A percentile compares a stretch with the other conserved stretches of the same genome.
Evolutionary conservation across 805 yeast species (phyloP).

Genomic region (Danielia oregonensis): DNA sequence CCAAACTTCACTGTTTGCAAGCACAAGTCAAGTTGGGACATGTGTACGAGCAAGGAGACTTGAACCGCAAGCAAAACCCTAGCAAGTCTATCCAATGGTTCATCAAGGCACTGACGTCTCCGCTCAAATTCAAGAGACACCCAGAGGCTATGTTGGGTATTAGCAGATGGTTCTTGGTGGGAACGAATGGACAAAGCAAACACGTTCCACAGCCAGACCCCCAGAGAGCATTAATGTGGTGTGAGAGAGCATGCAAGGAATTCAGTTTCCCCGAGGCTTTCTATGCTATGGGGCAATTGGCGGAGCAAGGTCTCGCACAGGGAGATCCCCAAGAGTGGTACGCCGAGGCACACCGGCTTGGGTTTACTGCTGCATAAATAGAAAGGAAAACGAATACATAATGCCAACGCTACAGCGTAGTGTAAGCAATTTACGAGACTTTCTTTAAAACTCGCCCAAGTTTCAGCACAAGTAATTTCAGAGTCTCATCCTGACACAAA

Average conservation of each 20-base stretch:
- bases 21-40: slow-evolving; percentile 41
- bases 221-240: slow-evolving; percentile 39
- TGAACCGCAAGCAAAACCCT: slow-evolving; percentile 36
- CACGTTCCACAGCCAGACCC: slow-evolving; percentile 35
- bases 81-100: slow-evolving; percentile 44
- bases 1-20: slow-evolving; percentile 35
- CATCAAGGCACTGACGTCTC: slow-evolving; percentile 38
- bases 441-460: no score
- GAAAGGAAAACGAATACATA: slow-evolving; percentile 13
- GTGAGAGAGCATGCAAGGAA: slow-evolving; percentile 40
- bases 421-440: no score
- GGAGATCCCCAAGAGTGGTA: slow-evolving; percentile 31
- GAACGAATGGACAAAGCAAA: slow-evolving; percentile 31
- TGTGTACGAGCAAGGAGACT: slow-evolving; percentile 42
- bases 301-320: slow-evolving; percentile 30
- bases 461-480: no score
- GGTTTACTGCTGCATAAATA: slow-evolving; percentile 30
- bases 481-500: no score
- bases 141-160: slow-evolving; percentile 46
- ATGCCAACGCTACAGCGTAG: background rate
- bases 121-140: slow-evolving; percentile 36
- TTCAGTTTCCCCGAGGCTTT: slow-evolving; percentile 37
- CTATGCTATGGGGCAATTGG: slow-evolving; percentile 36
- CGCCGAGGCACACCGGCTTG: slow-evolving; percentile 31
- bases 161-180: slow-evolving; percentile 38